Evolutionary conservation across 495 filamentous ascomycete genomes (phyloP).

Genomic region (Aspergillus ostianus): DNA sequence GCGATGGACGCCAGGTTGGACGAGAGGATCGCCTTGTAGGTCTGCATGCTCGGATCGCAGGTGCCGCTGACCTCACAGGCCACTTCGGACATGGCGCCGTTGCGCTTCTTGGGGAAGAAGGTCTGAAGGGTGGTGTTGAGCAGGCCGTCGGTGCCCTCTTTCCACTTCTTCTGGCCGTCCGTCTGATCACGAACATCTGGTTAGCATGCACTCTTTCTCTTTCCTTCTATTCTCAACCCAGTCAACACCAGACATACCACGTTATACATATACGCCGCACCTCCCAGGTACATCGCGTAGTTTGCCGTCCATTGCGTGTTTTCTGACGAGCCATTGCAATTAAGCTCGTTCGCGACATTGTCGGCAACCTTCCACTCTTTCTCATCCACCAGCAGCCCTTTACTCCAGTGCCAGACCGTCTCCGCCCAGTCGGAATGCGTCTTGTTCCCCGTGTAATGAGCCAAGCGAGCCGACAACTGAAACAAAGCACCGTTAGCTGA

Average conservation of each 20-base stretch:
- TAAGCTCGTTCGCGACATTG: conserved; percentile 49
- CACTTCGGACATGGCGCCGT: conserved; percentile 56
- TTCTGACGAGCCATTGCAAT: conserved; percentile 51
- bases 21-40: conserved; percentile 67
- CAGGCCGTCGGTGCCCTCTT: conserved; percentile 50
- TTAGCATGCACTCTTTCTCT: background rate
- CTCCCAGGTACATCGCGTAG: conserved; percentile 64
- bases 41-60: conserved; percentile 61
- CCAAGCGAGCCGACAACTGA: conserved; percentile 67
- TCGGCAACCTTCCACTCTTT: conserved; percentile 56
- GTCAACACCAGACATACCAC: conserved; percentile 34
- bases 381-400: conserved; percentile 46
- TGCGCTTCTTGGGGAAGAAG: conserved; percentile 51
- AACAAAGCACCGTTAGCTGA: conserved; percentile 75
- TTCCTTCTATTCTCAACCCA: background rate
- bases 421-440: conserved; percentile 70
- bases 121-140: conserved; percentile 40
- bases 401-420: conserved; percentile 66
- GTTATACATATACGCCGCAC: conserved; percentile 72
- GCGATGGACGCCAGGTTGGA: conserved; percentile 59
- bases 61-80: conserved; percentile 58
- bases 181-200: conserved; percentile 21
- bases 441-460: conserved; percentile 64
- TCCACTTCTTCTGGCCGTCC: conserved; percentile 46
- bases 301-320: conserved; percentile 68